phyloP scores from a whole-genome alignment of 23 red algal species.

The Cyanidioschyzon merolae region DNA sequence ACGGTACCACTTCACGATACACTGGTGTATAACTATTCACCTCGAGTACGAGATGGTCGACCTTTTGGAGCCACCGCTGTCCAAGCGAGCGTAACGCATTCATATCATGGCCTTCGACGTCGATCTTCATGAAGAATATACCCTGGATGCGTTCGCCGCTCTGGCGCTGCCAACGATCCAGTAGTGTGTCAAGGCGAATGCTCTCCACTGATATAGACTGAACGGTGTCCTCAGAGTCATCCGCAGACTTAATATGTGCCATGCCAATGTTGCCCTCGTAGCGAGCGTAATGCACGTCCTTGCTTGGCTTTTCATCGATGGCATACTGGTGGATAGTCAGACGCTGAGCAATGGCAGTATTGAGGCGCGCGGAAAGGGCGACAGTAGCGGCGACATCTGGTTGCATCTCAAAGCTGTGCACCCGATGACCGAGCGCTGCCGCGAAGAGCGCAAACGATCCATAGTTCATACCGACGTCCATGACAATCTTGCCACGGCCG shows the following conservation, averaged over 20 bases:
- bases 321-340: background rate
- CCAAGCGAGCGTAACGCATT: constrained; percentile 5
- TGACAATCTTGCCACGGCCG: constrained; percentile 6
- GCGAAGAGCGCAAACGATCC: background rate
- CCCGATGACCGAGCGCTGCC: constrained; percentile 1
- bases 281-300: background rate
- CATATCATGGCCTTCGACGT: constrained; percentile 12
- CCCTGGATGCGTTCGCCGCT: background rate
- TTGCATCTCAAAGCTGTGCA: constrained; percentile 8
- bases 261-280: background rate
- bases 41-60: constrained; percentile 5
- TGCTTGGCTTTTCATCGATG: background rate
- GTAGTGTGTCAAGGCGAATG: background rate
- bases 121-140: constrained; percentile 12
- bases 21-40: background rate
- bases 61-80: background rate
- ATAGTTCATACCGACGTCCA: constrained; percentile 18
- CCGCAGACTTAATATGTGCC: background rate
- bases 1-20: background rate
- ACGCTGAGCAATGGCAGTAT: background rate
- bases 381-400: constrained; percentile 3
- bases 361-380: background rate
- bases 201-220: background rate
- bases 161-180: background rate
- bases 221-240: background rate